A percentile compares a stretch with the other conserved stretches of the same genome.
phyloP scores from a whole-genome alignment of 2,329 filamentous ascomycete genomes.

The Alternaria hordeiaustralica region DNA sequence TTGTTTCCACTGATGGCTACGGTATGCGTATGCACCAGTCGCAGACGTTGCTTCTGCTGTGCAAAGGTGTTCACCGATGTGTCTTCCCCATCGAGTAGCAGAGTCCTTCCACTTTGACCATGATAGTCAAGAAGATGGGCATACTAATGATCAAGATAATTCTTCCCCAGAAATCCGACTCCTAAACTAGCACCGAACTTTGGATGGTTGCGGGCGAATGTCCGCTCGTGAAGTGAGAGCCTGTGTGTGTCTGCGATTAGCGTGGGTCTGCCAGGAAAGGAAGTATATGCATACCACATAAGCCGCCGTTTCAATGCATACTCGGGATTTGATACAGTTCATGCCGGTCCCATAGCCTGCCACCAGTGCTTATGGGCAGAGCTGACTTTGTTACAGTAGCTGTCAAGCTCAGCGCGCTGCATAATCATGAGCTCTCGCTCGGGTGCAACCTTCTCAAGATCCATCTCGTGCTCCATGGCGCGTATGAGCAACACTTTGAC shows the following conservation, averaged over 20 bases:
- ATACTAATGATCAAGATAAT: not conserved
- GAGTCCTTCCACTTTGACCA: not conserved
- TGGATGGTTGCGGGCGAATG: not conserved
- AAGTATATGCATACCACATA: not conserved
- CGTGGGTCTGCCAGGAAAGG: not conserved
- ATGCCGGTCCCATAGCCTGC: not conserved
- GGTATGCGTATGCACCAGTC: not conserved
- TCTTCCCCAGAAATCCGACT: not conserved
- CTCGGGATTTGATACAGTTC: not conserved
- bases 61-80: not conserved
- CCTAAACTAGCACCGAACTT: not conserved
- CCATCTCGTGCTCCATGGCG: constrained; percentile 20
- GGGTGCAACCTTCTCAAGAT: constrained; percentile 10
- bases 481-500: not conserved
- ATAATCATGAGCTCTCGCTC: constrained; percentile 9
- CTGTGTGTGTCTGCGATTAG: not conserved
- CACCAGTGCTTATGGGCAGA: constrained; percentile 13
- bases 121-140: not conserved
- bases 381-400: not conserved
- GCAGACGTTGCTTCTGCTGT: not conserved
- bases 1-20: not conserved
- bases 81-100: not conserved
- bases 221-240: not conserved
- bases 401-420: constrained; percentile 9
- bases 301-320: not conserved